Conservation (phyloP, 192 early-diverging fungal species). For the Backusella macrospora region DNA sequence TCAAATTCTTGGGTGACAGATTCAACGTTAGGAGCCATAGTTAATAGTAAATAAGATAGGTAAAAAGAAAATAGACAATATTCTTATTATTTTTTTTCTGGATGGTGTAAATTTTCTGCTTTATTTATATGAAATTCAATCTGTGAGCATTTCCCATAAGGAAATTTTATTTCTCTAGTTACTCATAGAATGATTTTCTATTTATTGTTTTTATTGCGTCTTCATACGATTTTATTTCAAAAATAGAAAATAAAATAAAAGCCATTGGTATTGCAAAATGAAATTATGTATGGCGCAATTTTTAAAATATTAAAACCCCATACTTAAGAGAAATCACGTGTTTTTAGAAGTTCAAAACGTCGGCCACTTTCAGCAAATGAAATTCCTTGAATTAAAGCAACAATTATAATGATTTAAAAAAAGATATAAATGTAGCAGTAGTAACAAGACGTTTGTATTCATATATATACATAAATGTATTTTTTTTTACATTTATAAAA, state of each 20-base stretch:
- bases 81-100: neutral
- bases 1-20: slow-evolving; percentile 22
- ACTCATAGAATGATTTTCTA: neutral
- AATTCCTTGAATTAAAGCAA: too few relatives aligned
- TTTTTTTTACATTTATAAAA: too few relatives aligned
- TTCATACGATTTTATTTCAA: neutral
- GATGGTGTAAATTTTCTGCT: neutral
- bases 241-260: neutral
- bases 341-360: neutral
- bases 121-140: neutral
- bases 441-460: too few relatives aligned
- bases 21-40: slow-evolving; percentile 23
- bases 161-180: slow-evolving; percentile 4
- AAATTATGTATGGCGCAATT: slow-evolving; percentile 5
- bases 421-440: too few relatives aligned
- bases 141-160: neutral
- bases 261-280: neutral
- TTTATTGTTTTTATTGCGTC: neutral
- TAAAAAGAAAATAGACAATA: neutral
- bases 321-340: neutral
- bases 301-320: neutral
- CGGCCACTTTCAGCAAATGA: too few relatives aligned
- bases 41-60: neutral
- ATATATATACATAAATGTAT: too few relatives aligned
- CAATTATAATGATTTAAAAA: too few relatives aligned